phyloP scores from a whole-genome alignment of 768 basidiomycete genomes.

The Epithele typhae region DNA sequence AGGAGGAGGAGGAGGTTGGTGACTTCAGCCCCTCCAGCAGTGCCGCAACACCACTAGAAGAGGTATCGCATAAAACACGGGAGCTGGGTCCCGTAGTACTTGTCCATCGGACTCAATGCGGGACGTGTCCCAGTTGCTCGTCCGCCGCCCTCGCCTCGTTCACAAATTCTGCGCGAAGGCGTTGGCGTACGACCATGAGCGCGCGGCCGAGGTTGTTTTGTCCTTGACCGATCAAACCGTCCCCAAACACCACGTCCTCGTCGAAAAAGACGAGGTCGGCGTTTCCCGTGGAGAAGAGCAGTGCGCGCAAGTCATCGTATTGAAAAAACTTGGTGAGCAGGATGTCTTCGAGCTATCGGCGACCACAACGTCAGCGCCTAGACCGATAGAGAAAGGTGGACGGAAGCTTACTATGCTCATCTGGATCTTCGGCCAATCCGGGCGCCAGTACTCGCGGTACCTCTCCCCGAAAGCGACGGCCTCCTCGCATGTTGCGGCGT shows the following conservation, averaged over 20 bases:
- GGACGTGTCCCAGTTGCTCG: too few species aligned
- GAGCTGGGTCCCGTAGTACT: too few species aligned
- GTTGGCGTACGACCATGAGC: slow-evolving; percentile 51
- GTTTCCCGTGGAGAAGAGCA: slow-evolving; percentile 52
- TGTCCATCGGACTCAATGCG: too few species aligned
- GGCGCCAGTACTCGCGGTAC: slow-evolving; percentile 30
- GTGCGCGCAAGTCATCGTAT: slow-evolving; percentile 50
- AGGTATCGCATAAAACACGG: too few species aligned
- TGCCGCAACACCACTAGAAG: too few species aligned
- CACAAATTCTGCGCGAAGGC: slow-evolving; percentile 29
- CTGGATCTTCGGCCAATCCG: slow-evolving; percentile 55
- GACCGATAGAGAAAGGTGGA: background rate
- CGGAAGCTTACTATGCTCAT: slow-evolving; percentile 40
- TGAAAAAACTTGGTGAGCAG: slow-evolving; percentile 67
- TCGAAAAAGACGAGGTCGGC: slow-evolving; percentile 32
- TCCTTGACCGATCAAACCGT: slow-evolving; percentile 45
- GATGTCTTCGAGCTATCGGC: slow-evolving; percentile 61
- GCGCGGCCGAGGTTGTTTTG: slow-evolving; percentile 61
- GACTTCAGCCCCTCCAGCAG: too few species aligned
- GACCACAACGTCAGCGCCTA: slow-evolving; percentile 1
- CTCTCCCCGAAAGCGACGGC: slow-evolving; percentile 33
- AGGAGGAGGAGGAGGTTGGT: too few species aligned
- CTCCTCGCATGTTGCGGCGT: slow-evolving; percentile 33
- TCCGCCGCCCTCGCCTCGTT: too few species aligned
- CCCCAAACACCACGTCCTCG: slow-evolving; percentile 64